Evolutionary conservation across 73 alveolate genomes (phyloP).

Genomic region (Paramecium caudatum): DNA sequence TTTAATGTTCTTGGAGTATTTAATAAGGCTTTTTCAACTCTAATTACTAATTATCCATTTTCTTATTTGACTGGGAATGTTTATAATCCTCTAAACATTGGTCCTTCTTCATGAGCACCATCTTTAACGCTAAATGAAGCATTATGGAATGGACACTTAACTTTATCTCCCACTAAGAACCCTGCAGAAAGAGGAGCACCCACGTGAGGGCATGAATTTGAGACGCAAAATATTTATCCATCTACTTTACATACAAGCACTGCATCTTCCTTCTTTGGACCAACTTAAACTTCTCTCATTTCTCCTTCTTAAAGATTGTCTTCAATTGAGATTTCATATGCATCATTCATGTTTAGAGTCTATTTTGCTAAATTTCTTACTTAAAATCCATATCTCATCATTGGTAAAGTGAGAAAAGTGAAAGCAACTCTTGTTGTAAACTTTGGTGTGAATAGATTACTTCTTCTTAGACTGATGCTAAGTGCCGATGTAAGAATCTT

Average conservation of each 20-base stretch:
- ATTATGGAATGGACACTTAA: conserved; percentile 93
- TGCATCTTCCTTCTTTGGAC: conserved; percentile 78
- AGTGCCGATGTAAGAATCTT: conserved; percentile 38
- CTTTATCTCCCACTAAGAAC: conserved; percentile 83
- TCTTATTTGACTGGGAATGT: conserved; percentile 81
- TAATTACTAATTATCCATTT: conserved; percentile 84
- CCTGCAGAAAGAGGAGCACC: conserved; percentile 91
- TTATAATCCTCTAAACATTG: conserved; percentile 91
- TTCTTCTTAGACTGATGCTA: not conserved
- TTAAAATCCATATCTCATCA: conserved; percentile 34
- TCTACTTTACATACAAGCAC: conserved; percentile 77
- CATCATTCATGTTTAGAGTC: conserved; percentile 63
- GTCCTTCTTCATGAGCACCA: conserved; percentile 92
- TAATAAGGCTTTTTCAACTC: conserved; percentile 79
- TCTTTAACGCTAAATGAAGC: conserved; percentile 90
- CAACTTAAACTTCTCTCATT: conserved; percentile 78
- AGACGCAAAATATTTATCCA: conserved; percentile 76
- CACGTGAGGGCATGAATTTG: conserved; percentile 88
- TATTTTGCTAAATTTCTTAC: not conserved
- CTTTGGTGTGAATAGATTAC: not conserved
- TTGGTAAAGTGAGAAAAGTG: conserved; percentile 12
- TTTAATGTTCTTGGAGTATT: conserved; percentile 74
- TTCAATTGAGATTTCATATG: conserved; percentile 15
- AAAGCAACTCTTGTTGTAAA: not conserved
- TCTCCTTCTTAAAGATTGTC: conserved; percentile 75